Conservation (phyloP, 805 yeast species). For the Candida verbasci region DNA sequence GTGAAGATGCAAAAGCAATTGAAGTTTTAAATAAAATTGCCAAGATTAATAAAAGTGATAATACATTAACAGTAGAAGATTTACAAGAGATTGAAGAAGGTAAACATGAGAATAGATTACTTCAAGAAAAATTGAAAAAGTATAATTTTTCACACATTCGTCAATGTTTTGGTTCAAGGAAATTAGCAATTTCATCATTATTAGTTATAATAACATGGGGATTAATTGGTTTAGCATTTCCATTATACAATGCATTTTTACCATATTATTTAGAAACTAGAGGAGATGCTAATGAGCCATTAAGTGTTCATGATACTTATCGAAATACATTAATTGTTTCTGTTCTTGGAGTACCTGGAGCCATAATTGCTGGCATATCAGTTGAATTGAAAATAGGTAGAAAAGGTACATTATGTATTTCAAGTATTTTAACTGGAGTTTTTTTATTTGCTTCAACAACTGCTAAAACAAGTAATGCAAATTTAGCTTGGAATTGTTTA, state of each 20-base stretch:
- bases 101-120: conserved; percentile 15
- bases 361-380: conserved; percentile 27
- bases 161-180: conserved; percentile 43
- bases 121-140: conserved; percentile 21
- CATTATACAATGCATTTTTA: conserved; percentile 51
- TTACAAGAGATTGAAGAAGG: conserved; percentile 38
- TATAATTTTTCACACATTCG: conserved; percentile 35
- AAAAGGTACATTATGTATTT: conserved; percentile 51
- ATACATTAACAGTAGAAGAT: conserved; percentile 43
- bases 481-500: conserved; percentile 45
- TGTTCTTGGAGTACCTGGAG: conserved; percentile 30
- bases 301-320: conserved; percentile 29
- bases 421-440: conserved; percentile 52
- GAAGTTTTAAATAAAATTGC: conserved; percentile 43
- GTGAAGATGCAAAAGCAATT: conserved; percentile 48
- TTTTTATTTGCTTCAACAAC: conserved; percentile 61
- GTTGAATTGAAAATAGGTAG: conserved; percentile 44
- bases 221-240: conserved; percentile 54
- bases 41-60: conserved; percentile 36
- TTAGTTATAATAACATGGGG: conserved; percentile 49
- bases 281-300: conserved; percentile 22
- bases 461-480: conserved; percentile 46
- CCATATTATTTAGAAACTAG: conserved; percentile 48
- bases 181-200: conserved; percentile 41
- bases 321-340: conserved; percentile 28